phyloP scores from a whole-genome alignment of 257 asterid species.

The Nicotiana paniculata region DNA sequence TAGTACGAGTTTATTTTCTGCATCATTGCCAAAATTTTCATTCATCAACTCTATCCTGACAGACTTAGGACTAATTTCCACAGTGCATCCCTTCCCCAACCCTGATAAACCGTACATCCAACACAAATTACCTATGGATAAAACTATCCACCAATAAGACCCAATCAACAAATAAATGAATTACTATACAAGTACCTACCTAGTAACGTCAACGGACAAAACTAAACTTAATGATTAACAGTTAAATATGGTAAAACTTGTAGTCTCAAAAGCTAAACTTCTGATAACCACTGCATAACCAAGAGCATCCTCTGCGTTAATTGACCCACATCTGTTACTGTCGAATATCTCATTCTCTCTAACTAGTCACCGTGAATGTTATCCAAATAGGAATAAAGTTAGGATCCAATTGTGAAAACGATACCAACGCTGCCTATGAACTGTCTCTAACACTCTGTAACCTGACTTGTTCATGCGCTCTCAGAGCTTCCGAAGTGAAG shows the following conservation, averaged over 20 bases:
- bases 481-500: slow-evolving; percentile 66
- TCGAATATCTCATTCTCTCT: background rate
- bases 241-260: background rate
- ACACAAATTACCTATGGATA: background rate
- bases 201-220: background rate
- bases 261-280: background rate
- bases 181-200: slow-evolving; percentile 5
- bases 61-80: background rate
- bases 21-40: slow-evolving; percentile 2
- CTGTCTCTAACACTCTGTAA: slow-evolving; percentile 22
- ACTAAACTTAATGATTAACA: background rate
- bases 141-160: background rate
- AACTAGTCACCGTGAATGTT: background rate
- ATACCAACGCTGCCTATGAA: background rate
- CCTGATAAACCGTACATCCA: background rate
- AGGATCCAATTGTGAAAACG: background rate
- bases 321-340: background rate
- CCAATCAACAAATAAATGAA: slow-evolving; percentile 12
- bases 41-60: background rate
- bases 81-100: background rate
- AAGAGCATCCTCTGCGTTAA: background rate
- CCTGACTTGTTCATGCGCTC: slow-evolving; percentile 77
- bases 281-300: background rate
- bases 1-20: background rate
- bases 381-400: background rate